Evolutionary conservation across 352 stramenopile species (phyloP).

Genomic region (Halophytophthora polymorphica): DNA sequence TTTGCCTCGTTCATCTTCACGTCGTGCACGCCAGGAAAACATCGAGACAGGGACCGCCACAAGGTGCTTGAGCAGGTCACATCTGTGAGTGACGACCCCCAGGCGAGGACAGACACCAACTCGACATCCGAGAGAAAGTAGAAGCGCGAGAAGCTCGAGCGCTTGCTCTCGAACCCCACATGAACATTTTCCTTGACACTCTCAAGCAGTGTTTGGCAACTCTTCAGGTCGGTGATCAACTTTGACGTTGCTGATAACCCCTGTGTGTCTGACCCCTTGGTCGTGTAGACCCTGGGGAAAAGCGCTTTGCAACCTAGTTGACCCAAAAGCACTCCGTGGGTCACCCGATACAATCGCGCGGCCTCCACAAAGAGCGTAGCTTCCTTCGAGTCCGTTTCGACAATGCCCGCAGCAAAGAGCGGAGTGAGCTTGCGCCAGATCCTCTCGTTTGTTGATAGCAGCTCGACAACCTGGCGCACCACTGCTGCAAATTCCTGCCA

Average conservation of each 20-base stretch:
- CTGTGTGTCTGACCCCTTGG: not conserved
- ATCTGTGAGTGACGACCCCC: conserved; percentile 4
- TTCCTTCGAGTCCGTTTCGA: conserved; percentile 45
- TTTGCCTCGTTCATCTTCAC: conserved; percentile 42
- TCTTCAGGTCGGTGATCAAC: conserved; percentile 33
- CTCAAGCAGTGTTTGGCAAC: conserved; percentile 46
- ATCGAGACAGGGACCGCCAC: conserved; percentile 43
- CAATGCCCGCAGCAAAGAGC: conserved; percentile 47
- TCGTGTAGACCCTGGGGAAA: conserved; percentile 12
- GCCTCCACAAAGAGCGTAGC: conserved; percentile 37
- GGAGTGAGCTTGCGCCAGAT: conserved; percentile 48
- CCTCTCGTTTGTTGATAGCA: conserved; percentile 37
- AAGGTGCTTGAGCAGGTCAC: conserved; percentile 21
- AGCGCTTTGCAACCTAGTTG: conserved; percentile 36
- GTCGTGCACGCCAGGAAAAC: conserved; percentile 55
- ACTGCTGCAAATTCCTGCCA: conserved; percentile 55
- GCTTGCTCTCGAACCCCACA: conserved; percentile 48
- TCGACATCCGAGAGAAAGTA: conserved; percentile 67
- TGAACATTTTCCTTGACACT: conserved; percentile 35
- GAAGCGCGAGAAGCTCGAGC: conserved; percentile 58
- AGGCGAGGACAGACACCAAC: conserved; percentile 44
- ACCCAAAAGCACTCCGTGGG: conserved; percentile 22
- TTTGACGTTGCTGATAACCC: not conserved
- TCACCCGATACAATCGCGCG: conserved; percentile 34
- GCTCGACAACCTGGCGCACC: conserved; percentile 32